Evolutionary conservation across 495 filamentous ascomycete genomes (phyloP), one percentile per base, ranked within the genome.

Genomic region (Aspergillus steynii): DNA sequence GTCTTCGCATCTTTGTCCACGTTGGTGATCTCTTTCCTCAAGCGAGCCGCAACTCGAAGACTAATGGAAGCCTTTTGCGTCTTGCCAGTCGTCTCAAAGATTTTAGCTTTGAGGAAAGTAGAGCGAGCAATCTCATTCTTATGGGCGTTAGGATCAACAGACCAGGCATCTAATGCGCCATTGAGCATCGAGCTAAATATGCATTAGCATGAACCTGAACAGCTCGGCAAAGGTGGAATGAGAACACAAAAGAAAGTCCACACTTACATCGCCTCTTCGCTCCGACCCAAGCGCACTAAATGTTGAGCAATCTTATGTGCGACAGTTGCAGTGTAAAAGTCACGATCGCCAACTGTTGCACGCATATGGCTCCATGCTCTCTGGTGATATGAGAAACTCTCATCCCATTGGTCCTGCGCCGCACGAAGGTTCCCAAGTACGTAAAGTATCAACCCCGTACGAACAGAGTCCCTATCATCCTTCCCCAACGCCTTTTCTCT

Each of bases 271-370:
- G 68, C 71, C 14, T 53, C 34, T 4, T 68, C 64, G 29, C 57
- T 52, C 50, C 58, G 51, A 7, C 59, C 50, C 4, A 64, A 37
- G 10, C 65, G 65, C 14, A 71, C 61, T 25, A 65, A 56, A 58
- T 75, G 71, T 25, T 72, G 64, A 9, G 73, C 71, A n/a, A 72
- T 56, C 56, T 73, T 72, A 54, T 71, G 50, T 34, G 25, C 63
- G 8, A 57, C 37, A 55, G 67, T 56, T 32, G 65, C 70, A 32
- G 70, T 72, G 15, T 64, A 65, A 48, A 66, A 67, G 53, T 74
- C 65, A 20, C 63, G 61, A 14, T 65, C 68, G 7, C 70, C 72
- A 26, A 75, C 32, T 32, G 73, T 71, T 0, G 27, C 53, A 27
- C 61, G 64, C 55, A 68, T 67, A 42, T 70, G 68, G 7, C 50